These are phyloP conservation scores for Coelastrella sp. DNA, from an alignment of 139 green algal species.

Conservation along the genomic window DNA sequence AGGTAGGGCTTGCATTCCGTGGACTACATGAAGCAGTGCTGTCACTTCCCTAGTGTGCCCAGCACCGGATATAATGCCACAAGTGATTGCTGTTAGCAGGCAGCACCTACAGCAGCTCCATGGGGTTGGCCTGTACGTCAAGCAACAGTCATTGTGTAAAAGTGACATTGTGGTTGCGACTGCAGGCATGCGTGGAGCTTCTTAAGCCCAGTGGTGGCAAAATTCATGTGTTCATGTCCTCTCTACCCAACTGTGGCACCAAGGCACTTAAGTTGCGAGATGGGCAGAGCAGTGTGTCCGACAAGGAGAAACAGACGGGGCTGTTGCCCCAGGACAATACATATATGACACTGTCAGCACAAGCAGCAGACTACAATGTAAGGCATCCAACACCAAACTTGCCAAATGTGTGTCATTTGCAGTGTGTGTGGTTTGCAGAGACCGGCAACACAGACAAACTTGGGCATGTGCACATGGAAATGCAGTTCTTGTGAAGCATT, in stretches of 20 bases:
- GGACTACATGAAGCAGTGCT: too few relatives aligned
- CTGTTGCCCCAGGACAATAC: conserved; percentile 76
- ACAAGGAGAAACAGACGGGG: conserved; percentile 71
- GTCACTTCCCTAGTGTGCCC: too few relatives aligned
- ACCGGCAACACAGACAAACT: neutral
- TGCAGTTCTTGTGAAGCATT: neutral
- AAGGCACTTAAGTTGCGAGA: conserved; percentile 71
- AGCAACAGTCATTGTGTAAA: neutral
- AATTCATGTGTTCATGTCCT: conserved; percentile 82
- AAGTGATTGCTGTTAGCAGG: neutral
- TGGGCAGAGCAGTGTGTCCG: conserved; percentile 31
- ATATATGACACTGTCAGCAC: conserved; percentile 65
- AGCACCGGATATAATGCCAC: too few relatives aligned
- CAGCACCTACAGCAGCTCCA: neutral
- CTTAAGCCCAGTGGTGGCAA: conserved; percentile 83
- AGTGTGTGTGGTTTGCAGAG: neutral
- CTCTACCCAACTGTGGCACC: conserved; percentile 71
- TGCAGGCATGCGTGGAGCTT: conserved; percentile 71
- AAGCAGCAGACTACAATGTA: conserved; percentile 81
- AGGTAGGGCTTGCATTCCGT: conserved; percentile 48
- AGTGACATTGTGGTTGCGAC: neutral
- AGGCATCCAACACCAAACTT: neutral
- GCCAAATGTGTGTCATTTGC: neutral
- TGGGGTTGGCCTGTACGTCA: neutral
- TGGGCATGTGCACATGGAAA: neutral